Base-by-base conservation (phyloP, 805 yeast genomes). In the Saccharomycopsis vini region DNA sequence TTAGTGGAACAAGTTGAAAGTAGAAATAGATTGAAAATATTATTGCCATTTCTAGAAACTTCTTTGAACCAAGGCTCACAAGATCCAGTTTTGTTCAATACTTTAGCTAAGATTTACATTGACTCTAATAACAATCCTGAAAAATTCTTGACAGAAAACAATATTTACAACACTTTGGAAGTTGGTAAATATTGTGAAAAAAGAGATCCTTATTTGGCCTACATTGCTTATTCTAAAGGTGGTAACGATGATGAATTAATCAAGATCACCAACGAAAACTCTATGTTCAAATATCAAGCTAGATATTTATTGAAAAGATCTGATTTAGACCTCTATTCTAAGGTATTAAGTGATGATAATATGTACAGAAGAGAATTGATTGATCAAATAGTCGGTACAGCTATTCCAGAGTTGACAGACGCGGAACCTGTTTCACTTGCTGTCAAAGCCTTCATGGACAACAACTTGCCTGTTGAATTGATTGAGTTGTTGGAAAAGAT, bases 251-350 rank as follows among this genome's bases (percentile, higher is more conserved):
- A 72, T 46, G 98, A 92, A 62, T 75, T 92, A 58, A 77, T 92
- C 57, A 72, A 76, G 59, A 88, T 92, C 63, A 92, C 98, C 53
- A 92, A 92, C 63, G 97, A 92, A 59, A 92, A 92, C 63, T 77
- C 92, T 55, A 92, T 92, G 99, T 92, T 84, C 75, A 92, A 92
- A 64, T 90, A 92, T 66, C 98, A 92, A 71, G 97, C 97, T n/a
- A 81, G 97, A 63, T 92, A 92, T 61, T 72, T 92, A 56, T 74
- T 92, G 54, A 71, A 77, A 49, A 83, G 95, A 62, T 86, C 95
- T n/a, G 96, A 92, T 60, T 69, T 79, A 20, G 72, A 64, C 5
- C 72, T 92, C 52, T 92, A 97, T 97, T 66, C 75, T 44, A 71
- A 70, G 53, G 98, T 92, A 4, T 72, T 92, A 59, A 56, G 69